Percentiles rank a stretch among this genome's conserved stretches.
These are phyloP conservation scores for Colletotrichum sp. DNA, from an alignment of 2,329 filamentous ascomycete genomes.

Conservation along the genomic window DNA sequence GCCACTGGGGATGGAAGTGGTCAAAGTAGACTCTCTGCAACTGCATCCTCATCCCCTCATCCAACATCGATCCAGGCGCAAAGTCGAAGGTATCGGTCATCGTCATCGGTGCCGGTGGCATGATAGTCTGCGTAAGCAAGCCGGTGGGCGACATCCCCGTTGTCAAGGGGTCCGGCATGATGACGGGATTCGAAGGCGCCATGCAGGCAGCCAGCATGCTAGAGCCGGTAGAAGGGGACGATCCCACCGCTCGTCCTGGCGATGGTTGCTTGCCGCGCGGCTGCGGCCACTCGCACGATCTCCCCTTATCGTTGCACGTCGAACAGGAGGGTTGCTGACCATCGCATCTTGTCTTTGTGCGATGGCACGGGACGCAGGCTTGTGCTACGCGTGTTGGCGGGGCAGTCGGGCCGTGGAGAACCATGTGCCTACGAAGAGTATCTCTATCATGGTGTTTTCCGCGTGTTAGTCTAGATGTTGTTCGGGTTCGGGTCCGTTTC, in stretches of 20 bases:
- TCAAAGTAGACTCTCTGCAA: constrained; percentile 1
- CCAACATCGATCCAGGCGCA: not conserved
- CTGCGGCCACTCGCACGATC: constrained; percentile 4
- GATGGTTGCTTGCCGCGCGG: not conserved
- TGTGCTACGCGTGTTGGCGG: constrained; percentile 15
- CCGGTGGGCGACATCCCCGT: not conserved
- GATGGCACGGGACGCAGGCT: constrained; percentile 11
- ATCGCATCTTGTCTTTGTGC: constrained; percentile 15
- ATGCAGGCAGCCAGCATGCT: not conserved
- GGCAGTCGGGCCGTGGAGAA: constrained; percentile 5
- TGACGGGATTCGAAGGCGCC: not conserved
- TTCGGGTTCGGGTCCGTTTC: not conserved
- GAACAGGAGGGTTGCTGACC: constrained; percentile 6
- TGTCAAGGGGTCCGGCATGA: not conserved
- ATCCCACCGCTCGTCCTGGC: not conserved
- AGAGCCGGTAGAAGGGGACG: not conserved
- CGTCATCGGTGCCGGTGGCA: not conserved
- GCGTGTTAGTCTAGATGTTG: not conserved
- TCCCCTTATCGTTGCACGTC: constrained; percentile 5
- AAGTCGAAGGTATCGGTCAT: not conserved
- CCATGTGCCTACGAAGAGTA: constrained; percentile 15
- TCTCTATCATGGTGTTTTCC: not conserved
- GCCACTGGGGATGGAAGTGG: constrained; percentile 10
- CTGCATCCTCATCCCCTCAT: not conserved
- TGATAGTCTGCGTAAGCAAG: not conserved